Conservation (phyloP, 1,284 basidiomycete species). For the Trichosporon asahii region DNA sequence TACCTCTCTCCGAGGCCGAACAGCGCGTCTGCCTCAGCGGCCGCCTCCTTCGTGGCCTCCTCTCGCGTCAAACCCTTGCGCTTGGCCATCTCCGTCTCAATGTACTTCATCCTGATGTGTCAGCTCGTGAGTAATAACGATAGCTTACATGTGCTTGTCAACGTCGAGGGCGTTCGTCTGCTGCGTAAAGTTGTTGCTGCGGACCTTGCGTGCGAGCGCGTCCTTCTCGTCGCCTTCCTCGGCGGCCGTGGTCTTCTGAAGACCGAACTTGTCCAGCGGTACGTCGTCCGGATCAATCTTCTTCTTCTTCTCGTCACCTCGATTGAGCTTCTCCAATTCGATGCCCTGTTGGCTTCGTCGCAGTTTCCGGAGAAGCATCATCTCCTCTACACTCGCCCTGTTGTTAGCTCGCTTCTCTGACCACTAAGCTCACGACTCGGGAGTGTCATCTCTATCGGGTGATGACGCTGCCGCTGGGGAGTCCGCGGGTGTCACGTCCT, state of each 20-base stretch:
- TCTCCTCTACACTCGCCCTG: constrained; percentile 62
- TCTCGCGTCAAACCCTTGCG: constrained; percentile 58
- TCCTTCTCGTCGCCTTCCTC: constrained; percentile 58
- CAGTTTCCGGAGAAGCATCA: constrained; percentile 78
- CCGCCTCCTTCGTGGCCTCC: constrained; percentile 53
- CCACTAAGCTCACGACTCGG: constrained; percentile 24
- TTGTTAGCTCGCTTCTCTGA: constrained; percentile 13
- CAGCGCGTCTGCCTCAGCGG: constrained; percentile 60
- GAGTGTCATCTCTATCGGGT: constrained; percentile 14
- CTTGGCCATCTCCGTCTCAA: constrained; percentile 84
- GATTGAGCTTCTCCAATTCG: constrained; percentile 75
- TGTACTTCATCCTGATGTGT: constrained; percentile 83
- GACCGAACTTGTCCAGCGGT: constrained; percentile 59
- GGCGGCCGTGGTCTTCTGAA: constrained; percentile 38
- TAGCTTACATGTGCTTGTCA: constrained; percentile 89
- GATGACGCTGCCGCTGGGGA: constrained; percentile 9
- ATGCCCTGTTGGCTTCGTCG: constrained; percentile 71
- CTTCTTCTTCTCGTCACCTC: constrained; percentile 67
- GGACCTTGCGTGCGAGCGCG: constrained; percentile 65
- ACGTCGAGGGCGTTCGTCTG: constrained; percentile 94
- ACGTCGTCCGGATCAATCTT: background rate
- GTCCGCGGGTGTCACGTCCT: constrained; percentile 11
- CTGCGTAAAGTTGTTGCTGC: constrained; percentile 89
- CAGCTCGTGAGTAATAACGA: background rate
- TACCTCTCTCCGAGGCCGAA: constrained; percentile 71